These are phyloP conservation scores for Phialophora tarda DNA, from an alignment of 2,329 filamentous ascomycete species.

Conservation along the genomic window DNA sequence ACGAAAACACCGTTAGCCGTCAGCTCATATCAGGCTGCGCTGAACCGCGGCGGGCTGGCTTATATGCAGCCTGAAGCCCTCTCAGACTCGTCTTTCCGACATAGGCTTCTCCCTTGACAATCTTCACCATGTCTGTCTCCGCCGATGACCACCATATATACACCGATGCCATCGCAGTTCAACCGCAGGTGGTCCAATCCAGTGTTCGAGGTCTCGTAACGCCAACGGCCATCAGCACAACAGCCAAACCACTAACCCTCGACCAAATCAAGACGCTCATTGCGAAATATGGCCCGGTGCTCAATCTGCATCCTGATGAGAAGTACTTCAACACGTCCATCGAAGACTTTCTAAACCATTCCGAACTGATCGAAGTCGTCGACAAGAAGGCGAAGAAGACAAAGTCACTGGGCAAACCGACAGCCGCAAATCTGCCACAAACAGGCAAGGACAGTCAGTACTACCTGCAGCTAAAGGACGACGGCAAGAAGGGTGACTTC, in stretches of 20 bases:
- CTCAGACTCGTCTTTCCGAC: not conserved
- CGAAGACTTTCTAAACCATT: conserved; percentile 26
- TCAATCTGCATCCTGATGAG: conserved; percentile 26
- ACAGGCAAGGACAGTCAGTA: conserved; percentile 20
- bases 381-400: conserved; percentile 22
- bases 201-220: conserved; percentile 26
- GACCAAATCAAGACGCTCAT: conserved; percentile 17
- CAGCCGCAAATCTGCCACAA: conserved; percentile 12
- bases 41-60: not conserved
- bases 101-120: not conserved
- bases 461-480: conserved; percentile 19
- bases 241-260: conserved; percentile 22
- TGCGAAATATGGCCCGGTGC: conserved; percentile 21
- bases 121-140: conserved; percentile 4
- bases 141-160: conserved; percentile 15
- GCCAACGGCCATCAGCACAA: conserved; percentile 15
- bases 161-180: conserved; percentile 14
- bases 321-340: conserved; percentile 22
- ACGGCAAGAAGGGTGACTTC: conserved; percentile 19
- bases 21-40: conserved; percentile 7
- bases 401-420: conserved; percentile 10
- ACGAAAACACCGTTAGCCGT: not conserved
- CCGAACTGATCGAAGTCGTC: conserved; percentile 16
- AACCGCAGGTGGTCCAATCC: conserved; percentile 23
- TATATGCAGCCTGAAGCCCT: conserved; percentile 6